phyloP scores from a whole-genome alignment of 2,329 filamentous ascomycete species.

The Epichloe coenophiala region DNA sequence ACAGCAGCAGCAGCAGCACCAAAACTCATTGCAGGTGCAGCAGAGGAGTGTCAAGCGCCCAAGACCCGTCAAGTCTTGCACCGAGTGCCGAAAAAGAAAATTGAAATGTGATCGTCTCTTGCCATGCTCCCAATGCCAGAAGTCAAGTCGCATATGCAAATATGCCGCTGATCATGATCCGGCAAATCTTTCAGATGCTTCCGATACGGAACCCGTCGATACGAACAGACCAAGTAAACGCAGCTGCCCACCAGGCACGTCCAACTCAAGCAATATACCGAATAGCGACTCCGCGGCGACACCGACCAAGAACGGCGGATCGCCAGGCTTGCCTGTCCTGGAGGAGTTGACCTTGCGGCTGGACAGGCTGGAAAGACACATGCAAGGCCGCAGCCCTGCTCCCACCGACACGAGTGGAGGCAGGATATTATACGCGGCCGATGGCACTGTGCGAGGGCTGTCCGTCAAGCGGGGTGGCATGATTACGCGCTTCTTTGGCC shows the following conservation, averaged over 20 bases:
- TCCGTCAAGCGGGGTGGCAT: conserved; percentile 33
- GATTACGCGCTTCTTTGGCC: conserved; percentile 38
- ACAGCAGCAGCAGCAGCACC: conserved; percentile 14
- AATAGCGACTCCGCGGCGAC: conserved; percentile 13
- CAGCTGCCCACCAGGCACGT: conserved; percentile 17
- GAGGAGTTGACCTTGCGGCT: conserved; percentile 37
- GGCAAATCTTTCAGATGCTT: conserved; percentile 34
- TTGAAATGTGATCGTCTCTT: conserved; percentile 41
- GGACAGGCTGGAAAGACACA: conserved; percentile 39
- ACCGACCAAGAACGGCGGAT: conserved; percentile 20
- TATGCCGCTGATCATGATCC: conserved; percentile 37
- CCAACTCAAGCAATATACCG: conserved; percentile 9
- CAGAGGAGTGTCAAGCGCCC: conserved; percentile 38
- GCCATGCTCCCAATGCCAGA: conserved; percentile 45
- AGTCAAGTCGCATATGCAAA: conserved; percentile 38
- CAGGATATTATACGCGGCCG: conserved; percentile 22
- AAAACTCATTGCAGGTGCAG: conserved; percentile 12
- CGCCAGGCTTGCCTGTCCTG: conserved; percentile 20
- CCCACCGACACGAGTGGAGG: conserved; percentile 21
- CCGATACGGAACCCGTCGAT: conserved; percentile 25
- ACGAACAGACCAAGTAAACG: conserved; percentile 25
- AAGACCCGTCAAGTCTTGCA: conserved; percentile 42
- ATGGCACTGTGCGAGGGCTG: conserved; percentile 34
- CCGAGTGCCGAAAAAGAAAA: conserved; percentile 44
- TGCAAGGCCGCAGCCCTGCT: conserved; percentile 28